These are phyloP conservation scores for Tuber melanosporum DNA, from an alignment of 495 filamentous ascomycete species.

Conservation along the genomic window DNA sequence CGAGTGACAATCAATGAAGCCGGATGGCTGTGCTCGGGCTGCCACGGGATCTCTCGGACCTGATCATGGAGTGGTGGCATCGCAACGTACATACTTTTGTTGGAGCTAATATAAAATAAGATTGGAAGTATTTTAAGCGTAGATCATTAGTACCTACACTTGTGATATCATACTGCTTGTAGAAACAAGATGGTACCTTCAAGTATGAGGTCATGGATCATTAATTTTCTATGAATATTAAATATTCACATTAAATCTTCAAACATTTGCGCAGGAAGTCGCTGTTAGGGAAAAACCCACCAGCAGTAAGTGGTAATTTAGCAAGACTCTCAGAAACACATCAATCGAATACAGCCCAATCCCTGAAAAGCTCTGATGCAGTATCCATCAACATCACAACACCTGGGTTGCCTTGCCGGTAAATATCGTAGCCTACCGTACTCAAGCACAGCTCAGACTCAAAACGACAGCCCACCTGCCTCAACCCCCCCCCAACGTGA, in stretches of 20 bases:
- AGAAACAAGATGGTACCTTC: not conserved
- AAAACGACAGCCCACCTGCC: not conserved
- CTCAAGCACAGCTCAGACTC: not conserved
- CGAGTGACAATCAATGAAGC: not conserved
- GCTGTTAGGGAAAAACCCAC: not conserved
- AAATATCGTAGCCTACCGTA: no score
- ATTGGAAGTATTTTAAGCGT: not conserved
- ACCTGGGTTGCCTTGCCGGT: not conserved
- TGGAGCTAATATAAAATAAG: not conserved
- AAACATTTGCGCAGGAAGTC: not conserved
- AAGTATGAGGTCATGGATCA: not conserved
- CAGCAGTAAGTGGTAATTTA: no score
- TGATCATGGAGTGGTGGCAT: no score
- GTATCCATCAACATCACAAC: not conserved
- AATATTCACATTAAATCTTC: not conserved
- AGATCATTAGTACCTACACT: not conserved
- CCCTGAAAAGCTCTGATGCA: not conserved
- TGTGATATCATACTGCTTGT: no score
- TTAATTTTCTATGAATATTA: not conserved
- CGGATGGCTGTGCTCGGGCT: not conserved
- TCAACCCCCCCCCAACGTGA: not conserved
- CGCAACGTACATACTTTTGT: not conserved
- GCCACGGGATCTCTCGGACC: no score
- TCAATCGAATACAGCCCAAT: not conserved
- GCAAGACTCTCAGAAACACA: not conserved